A percentile compares a stretch with the other conserved stretches of the same genome.
phyloP scores from a whole-genome alignment of 2,329 filamentous ascomycete genomes.

The Fusarium tupiense region DNA sequence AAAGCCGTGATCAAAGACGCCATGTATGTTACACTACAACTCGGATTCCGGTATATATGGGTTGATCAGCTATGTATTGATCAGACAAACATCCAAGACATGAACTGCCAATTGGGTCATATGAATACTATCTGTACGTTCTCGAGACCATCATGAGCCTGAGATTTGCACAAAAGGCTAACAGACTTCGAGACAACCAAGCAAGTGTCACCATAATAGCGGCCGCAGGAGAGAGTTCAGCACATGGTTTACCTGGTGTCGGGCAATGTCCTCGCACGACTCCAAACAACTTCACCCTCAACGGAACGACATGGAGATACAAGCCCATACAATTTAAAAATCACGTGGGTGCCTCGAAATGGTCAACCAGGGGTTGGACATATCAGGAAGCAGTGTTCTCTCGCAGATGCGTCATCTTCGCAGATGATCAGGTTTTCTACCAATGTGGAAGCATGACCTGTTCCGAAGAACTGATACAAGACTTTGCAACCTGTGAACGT shows the following conservation, averaged over 20 bases:
- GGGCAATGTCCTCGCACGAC: rapidly evolving
- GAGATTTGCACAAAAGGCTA: background rate
- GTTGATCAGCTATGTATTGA: background rate
- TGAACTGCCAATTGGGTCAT: background rate
- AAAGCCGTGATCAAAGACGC: background rate
- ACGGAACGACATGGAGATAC: background rate
- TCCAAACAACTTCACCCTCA: background rate
- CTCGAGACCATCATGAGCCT: rapidly evolving
- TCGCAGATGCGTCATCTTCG: background rate
- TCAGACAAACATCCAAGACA: background rate
- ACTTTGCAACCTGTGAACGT: rapidly evolving
- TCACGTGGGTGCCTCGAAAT: background rate
- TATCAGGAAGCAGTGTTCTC: background rate
- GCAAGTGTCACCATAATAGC: background rate
- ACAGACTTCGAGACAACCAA: background rate
- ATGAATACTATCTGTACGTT: background rate
- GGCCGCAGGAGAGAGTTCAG: rapidly evolving
- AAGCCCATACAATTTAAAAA: rapidly evolving
- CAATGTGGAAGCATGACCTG: background rate
- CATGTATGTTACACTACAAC: rapidly evolving
- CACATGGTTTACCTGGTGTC: background rate
- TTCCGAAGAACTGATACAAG: background rate
- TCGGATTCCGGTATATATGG: background rate
- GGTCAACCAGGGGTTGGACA: background rate
- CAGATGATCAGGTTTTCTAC: background rate